A percentile compares a stretch with the other conserved stretches of the same genome.
Conservation (phyloP, 75 land plant species). For the Pinus taeda region DNA sequence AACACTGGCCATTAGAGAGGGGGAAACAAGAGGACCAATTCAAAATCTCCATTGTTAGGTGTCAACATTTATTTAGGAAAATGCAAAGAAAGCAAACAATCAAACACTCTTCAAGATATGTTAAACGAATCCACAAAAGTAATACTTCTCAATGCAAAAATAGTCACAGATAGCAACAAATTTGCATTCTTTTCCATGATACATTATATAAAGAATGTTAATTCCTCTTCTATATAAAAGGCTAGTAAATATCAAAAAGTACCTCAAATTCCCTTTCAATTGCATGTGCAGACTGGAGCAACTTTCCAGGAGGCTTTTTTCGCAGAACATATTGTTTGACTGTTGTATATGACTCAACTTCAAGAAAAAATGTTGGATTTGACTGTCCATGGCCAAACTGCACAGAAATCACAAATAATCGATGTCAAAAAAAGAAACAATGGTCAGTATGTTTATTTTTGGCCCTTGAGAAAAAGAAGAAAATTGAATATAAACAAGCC, state of each 20-base stretch:
- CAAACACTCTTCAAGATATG: neutral
- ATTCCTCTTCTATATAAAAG: neutral
- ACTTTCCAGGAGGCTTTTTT: constrained; percentile 87
- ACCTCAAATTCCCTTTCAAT: constrained; percentile 97
- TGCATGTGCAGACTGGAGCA: constrained; percentile 92
- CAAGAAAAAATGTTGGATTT: constrained; percentile 81
- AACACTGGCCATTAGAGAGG: neutral
- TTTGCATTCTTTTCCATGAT: neutral
- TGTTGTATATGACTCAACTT: constrained; percentile 32
- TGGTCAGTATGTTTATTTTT: too few relatives aligned
- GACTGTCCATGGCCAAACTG: constrained; percentile 99
- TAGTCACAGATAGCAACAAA: neutral
- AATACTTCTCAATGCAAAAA: neutral
- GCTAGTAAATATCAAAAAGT: neutral
- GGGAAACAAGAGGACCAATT: neutral
- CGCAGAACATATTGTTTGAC: constrained; percentile 74
- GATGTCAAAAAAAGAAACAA: neutral
- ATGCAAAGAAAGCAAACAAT: neutral
- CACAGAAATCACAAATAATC: constrained; percentile 10
- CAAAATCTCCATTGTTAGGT: neutral
- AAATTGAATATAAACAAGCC: neutral
- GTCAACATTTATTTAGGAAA: neutral
- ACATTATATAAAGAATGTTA: neutral
- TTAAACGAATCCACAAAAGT: neutral
- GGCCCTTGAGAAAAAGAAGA: neutral